A percentile compares a stretch with the other conserved stretches of the same genome.
Conservation (phyloP, 2,329 filamentous ascomycete species). For the Alternaria postmessia region DNA sequence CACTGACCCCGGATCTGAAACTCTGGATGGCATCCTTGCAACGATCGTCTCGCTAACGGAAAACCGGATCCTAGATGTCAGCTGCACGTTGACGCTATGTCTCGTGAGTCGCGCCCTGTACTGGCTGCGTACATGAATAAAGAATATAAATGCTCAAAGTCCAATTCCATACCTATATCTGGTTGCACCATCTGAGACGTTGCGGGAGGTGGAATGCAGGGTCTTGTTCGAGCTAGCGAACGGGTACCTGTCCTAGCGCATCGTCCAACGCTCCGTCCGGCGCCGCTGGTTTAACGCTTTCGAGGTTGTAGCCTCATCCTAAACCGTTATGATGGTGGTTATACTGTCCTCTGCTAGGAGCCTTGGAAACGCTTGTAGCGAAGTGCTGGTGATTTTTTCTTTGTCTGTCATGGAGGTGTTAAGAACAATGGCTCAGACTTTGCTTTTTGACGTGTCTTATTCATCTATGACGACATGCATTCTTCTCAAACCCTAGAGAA, state of each 20-base stretch:
- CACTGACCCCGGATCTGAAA: conserved; percentile 7
- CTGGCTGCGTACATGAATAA: neutral
- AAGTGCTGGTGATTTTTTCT: neutral
- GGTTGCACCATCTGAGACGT: neutral
- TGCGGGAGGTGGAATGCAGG: neutral
- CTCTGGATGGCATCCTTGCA: conserved; percentile 16
- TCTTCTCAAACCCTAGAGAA: neutral
- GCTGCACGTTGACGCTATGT: conserved; percentile 26
- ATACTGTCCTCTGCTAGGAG: neutral
- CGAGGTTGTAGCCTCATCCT: neutral
- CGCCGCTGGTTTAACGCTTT: conserved; percentile 1
- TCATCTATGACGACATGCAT: neutral
- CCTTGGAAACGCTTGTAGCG: neutral
- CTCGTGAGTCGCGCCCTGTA: neutral
- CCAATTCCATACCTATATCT: neutral
- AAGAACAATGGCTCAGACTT: neutral
- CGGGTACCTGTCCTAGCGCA: conserved; percentile 6
- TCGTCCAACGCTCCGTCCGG: neutral
- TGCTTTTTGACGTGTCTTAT: neutral
- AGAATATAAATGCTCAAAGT: no score
- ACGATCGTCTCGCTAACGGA: conserved; percentile 24
- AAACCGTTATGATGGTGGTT: neutral
- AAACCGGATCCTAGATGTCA: conserved; percentile 11
- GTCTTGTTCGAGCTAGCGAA: neutral
- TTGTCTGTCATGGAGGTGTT: neutral